These are phyloP conservation scores for Trichosporon sp. DNA, from an alignment of 1,284 basidiomycete species.

Conservation along the genomic window DNA sequence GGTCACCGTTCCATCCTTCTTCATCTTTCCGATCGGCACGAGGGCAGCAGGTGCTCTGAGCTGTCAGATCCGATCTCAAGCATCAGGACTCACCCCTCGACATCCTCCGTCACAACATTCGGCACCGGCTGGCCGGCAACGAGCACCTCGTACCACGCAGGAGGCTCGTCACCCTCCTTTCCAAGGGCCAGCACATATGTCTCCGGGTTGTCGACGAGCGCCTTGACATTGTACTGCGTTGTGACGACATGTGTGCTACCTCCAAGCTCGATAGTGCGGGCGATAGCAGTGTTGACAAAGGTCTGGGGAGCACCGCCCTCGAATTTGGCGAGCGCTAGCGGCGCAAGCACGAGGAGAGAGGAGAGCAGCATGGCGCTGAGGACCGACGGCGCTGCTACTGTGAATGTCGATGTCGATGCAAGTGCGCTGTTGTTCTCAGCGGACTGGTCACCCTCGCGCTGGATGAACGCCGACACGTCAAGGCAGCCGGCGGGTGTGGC, in stretches of 20 bases:
- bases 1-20: conserved; percentile 59
- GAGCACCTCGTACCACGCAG: conserved; percentile 70
- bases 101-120: conserved; percentile 26
- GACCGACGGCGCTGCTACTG: background rate
- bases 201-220: conserved; percentile 58
- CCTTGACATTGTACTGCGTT: conserved; percentile 77
- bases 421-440: background rate
- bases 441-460: background rate
- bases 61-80: conserved; percentile 6
- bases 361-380: conserved; percentile 13
- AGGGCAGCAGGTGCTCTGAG: conserved; percentile 31
- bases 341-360: conserved; percentile 6
- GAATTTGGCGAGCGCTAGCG: conserved; percentile 2
- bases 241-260: conserved; percentile 77
- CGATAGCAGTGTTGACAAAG: conserved; percentile 80
- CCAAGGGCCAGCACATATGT: conserved; percentile 67
- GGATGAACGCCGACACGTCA: background rate
- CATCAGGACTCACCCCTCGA: conserved; percentile 26
- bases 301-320: conserved; percentile 35
- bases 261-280: conserved; percentile 78
- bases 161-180: conserved; percentile 58
- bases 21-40: conserved; percentile 34
- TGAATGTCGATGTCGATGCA: background rate
- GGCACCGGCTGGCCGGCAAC: conserved; percentile 59
- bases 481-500: background rate